Evolutionary conservation across 768 basidiomycete species (phyloP), one percentile per base, ranked within the genome.

Genomic region (Phylloporus rhodoxanthus): DNA sequence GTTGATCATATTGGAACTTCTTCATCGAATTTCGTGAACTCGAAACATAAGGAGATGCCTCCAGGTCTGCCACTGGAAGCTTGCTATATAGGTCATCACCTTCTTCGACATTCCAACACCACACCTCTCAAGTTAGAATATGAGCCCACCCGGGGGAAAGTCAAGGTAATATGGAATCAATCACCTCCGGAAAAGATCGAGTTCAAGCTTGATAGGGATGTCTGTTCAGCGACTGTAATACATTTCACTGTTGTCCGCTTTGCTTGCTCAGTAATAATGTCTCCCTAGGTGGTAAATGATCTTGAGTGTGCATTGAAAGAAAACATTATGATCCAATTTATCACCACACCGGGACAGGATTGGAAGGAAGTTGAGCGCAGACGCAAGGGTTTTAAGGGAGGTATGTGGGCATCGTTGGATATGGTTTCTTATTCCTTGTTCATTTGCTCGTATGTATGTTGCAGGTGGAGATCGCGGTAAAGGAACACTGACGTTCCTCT

Each of bases 1-100:
- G 20, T 26, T n/a, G 68, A 69, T 49, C 38, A 5, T 11, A 37
- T 69, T 11, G 58, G 54, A 34, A 68, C 60, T 9, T 69, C 64
- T 14, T 64, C 66, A 2, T 64, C 66, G 26, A 48, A 53, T 17
- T 55, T 69, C 23, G 7, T 43, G 19, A 57, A 67, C 39, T 49
- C 62, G 26, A 0, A 29, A 13, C 58, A 51, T 5, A 49, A 48
- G 30, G 56, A 57, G 26, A 46, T 14, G 2, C 33, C 2, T 0
- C 32, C 7, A 6, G 52, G 14, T 34, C 45, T 65, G 2, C 68
- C 66, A 32, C 45, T 68, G 29, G 13, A 37, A 8, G 68, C 64
- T 5, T 68, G 58, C 60, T 68, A 53, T 45, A 49, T 69, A 5
- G 66, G 66, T 32, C 50, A 47, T 3, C 57, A 56, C 17, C 41